phyloP scores from a whole-genome alignment of 306 rosid species.

The Inga oerstediana region DNA sequence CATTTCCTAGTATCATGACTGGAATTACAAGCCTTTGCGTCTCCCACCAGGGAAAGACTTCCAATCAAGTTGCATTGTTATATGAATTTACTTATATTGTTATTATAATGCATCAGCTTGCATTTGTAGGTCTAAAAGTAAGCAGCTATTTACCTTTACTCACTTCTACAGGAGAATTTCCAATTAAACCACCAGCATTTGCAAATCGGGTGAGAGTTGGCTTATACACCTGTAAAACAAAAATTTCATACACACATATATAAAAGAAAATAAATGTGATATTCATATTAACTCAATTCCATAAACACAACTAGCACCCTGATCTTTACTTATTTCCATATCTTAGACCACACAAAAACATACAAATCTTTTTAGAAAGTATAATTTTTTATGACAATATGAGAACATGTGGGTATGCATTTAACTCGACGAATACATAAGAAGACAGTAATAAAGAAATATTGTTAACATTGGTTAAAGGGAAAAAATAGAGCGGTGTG shows the following conservation, averaged over 20 bases:
- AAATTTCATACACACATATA: background rate
- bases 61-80: background rate
- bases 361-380: background rate
- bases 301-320: background rate
- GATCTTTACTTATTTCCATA: background rate
- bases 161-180: slow-evolving; percentile 89
- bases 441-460: background rate
- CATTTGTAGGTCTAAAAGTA: slow-evolving; percentile 2
- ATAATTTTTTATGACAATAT: background rate
- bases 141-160: slow-evolving; percentile 64
- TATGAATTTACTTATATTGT: slow-evolving; percentile 5
- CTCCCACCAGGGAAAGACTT: background rate
- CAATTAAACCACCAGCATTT: slow-evolving; percentile 77
- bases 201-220: slow-evolving; percentile 74
- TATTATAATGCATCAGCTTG: slow-evolving; percentile 16
- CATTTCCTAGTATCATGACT: slow-evolving; percentile 26
- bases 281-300: background rate
- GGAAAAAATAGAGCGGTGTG: background rate
- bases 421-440: slow-evolving; percentile 8
- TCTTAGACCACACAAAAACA: slow-evolving; percentile 28
- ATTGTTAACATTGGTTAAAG: background rate
- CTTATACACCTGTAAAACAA: slow-evolving; percentile 66
- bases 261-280: background rate
- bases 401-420: slow-evolving; percentile 3
- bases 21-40: slow-evolving; percentile 10